Base-by-base conservation (phyloP, 2,329 filamentous ascomycete species). In the Claviceps fusiformis region DNA sequence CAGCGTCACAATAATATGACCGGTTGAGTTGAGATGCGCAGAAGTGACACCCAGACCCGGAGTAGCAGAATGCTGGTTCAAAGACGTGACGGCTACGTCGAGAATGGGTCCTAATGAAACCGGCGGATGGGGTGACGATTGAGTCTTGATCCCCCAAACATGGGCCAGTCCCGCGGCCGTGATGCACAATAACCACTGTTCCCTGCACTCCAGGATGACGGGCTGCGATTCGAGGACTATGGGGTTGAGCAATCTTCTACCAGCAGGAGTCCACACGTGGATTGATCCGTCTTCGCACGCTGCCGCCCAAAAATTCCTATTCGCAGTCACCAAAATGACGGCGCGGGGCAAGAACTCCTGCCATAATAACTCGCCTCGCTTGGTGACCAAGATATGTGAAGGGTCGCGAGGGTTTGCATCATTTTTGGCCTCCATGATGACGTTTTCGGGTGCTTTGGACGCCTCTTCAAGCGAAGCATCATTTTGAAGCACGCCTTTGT, bases 281-380 rank as follows among this genome's bases (percentile, higher is more conserved):
- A 98, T 68, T 19, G 85, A 89, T 17, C 90, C 93, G 65, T 97
- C 93, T 67, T 98, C 93, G 64, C 91, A 96, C 10, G 87, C 91
- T 17, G 86, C 92, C 0, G 88, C 86, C 87, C 93, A 98, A 66
- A 97, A 91, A 61, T 87, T 83, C 62, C 86, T 84, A 68, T 90
- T 97, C 2, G 90, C 95, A 0, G 92, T 93, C 1, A 95, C 85
- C 1, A 97, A 78, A n/a, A 98, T 80, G 29, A 95, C 87, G 6
- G 89, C 83, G 56, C 86, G 81, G 0, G 92, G 91, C 15, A 98
- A 73, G 63, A 89, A 98, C 65, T 98, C 95, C 64, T 96, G 89
- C 93, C 95, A 98, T 3, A 97, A 70, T 1, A 86, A 75, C 55
- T 85, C 82, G 5, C 89, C 89, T 54, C 89, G 82, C 65, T 89